These are phyloP conservation scores for Coniochaeta sp. DNA, from an alignment of 2,329 filamentous ascomycete genomes.

Conservation along the genomic window DNA sequence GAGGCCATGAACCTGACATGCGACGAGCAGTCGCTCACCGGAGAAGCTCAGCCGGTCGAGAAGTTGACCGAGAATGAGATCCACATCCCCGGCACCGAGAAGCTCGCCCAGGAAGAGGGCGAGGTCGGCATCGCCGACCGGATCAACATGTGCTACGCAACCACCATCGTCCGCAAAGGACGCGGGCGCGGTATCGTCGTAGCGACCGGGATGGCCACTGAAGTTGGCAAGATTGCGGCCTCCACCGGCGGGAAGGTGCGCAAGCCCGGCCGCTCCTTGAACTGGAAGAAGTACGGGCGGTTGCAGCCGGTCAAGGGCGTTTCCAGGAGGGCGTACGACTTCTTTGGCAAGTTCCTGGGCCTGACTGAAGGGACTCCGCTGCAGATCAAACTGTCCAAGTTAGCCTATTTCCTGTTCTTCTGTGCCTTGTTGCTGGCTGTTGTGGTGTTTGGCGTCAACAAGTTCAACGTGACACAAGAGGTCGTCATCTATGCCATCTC, in stretches of 20 bases:
- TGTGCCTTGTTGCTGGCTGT: constrained; percentile 57
- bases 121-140: constrained; percentile 63
- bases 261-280: constrained; percentile 35
- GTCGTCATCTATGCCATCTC: constrained; percentile 56
- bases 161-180: constrained; percentile 65
- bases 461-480: constrained; percentile 45
- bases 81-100: constrained; percentile 36
- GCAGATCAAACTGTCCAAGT: constrained; percentile 77
- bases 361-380: constrained; percentile 68
- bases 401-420: constrained; percentile 73
- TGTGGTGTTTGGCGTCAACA: constrained; percentile 54
- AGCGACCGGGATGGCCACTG: constrained; percentile 66
- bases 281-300: constrained; percentile 33
- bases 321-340: constrained; percentile 30
- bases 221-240: constrained; percentile 69
- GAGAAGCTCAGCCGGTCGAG: constrained; percentile 66
- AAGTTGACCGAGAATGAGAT: constrained; percentile 51
- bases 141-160: constrained; percentile 68
- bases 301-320: constrained; percentile 30
- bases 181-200: constrained; percentile 67
- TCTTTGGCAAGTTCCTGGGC: constrained; percentile 43
- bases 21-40: constrained; percentile 71
- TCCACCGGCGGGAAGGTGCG: constrained; percentile 46
- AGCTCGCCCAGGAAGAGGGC: constrained; percentile 30
- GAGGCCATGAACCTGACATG: constrained; percentile 73